A percentile compares a stretch with the other conserved stretches of the same genome.
Conservation (phyloP, 495 filamentous ascomycete genomes). For the Penicillium coffeae region DNA sequence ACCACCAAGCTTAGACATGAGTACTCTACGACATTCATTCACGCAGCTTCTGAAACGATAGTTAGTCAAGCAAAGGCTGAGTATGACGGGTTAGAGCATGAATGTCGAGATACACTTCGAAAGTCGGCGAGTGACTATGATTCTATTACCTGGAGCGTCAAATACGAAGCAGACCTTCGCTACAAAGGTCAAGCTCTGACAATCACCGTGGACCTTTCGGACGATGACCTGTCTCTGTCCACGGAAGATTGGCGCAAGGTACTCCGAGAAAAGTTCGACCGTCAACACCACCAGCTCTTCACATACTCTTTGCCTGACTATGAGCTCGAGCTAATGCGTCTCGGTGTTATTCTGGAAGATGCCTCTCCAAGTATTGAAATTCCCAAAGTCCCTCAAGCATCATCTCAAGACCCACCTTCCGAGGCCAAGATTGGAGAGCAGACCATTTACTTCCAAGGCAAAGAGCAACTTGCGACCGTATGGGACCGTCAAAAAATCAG, state of each 20-base stretch:
- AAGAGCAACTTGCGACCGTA: conserved; percentile 32
- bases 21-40: conserved; percentile 41
- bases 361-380: conserved; percentile 35
- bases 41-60: conserved; percentile 26
- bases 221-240: conserved; percentile 23
- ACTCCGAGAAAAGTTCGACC: conserved; percentile 35
- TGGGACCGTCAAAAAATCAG: conserved; percentile 44
- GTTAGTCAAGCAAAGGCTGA: conserved; percentile 19
- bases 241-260: conserved; percentile 16
- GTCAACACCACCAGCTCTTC: conserved; percentile 45
- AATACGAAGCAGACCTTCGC: conserved; percentile 43
- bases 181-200: conserved; percentile 49
- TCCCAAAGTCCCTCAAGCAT: conserved; percentile 27
- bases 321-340: conserved; percentile 44
- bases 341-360: conserved; percentile 43
- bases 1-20: conserved; percentile 46
- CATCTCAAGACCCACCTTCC: conserved; percentile 21
- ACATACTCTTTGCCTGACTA: conserved; percentile 40
- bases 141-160: conserved; percentile 22
- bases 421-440: conserved; percentile 29
- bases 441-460: conserved; percentile 37
- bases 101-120: conserved; percentile 17
- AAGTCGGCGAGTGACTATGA: conserved; percentile 13
- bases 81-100: conserved; percentile 21
- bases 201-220: conserved; percentile 36